Evolutionary conservation across 495 filamentous ascomycete species (phyloP), one percentile per base, ranked within the genome.

Genomic region (Lepidopterella palustris): DNA sequence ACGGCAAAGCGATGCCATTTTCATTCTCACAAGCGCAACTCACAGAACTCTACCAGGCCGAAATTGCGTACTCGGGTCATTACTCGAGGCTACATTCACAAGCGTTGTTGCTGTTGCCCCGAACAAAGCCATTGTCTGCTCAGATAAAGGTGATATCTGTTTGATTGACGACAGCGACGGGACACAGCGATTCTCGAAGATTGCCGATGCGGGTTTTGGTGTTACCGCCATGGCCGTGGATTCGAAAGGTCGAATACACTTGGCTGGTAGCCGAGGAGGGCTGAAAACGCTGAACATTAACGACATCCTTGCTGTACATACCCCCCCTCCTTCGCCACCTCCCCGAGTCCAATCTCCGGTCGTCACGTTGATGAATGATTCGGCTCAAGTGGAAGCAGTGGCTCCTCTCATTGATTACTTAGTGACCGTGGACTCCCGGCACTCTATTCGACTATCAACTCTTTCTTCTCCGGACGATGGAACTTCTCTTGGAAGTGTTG

Each of bases 1-100:
- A 24, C 62, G 66, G 58, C 80, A 78, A 18, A 59, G 72, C 69
- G 42, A 73, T 64, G 21, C 79, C 73, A 56, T 78, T 77, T 23
- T 72, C 72, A 60, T 67, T n/a, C 56, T 73, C 0, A 57, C 27
- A 62, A 69, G 58, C 58, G 66, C 51, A 45, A 63, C 23, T 51
- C 67, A 53, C 4, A 74, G 60, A 66, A 73, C 65, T 25, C 73
- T 87, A 4, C 69, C 77, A 18, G 84, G 84, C 20, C 76, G 85
- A 50, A 87, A 87, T 65, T 83, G 80, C 70, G 72, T 96, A 63
- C 79, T 96, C 58, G 88, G 85, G 49, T 70, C 79, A 63, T 76
- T 98, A 64, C 82, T 89, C 4, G 91, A 97, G 55, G 83, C 82
- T 5, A 91, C 84, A 0, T 97, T 98, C 68, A 87, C 86, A 47